Evolutionary conservation across 768 basidiomycete species (phyloP), one percentile per base, ranked within the genome.

Genomic region (Tylopilus sp.): DNA sequence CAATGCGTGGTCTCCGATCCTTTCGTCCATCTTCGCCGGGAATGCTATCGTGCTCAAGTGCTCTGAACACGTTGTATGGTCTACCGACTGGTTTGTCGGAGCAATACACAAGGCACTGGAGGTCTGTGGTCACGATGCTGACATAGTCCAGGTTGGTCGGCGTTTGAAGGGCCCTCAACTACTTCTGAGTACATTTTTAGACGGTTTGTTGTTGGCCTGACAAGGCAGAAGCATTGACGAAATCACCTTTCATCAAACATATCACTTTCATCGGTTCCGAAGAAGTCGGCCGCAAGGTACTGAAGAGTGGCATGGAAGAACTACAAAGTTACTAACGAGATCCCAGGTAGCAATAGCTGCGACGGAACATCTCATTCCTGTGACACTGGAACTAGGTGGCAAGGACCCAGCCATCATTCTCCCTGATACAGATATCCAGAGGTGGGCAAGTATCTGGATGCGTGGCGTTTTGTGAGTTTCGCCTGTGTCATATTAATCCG

Each of bases 241-340:
- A 73, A 67, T 85, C 87, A 1, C 82, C 88, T 0, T 62, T 78
- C 23, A 86, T 99, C 55, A 90, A 88, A 62, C 97, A 99, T 62
- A 95, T 98, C 56, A 97, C 93, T 2, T 95, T 95, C 65, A 93
- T 95, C 64, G 88, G 91, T 22, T 91, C 88, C 5, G 88, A 89
- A 60, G 72, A 73, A 44, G 80, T 91, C 42, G 91, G 91, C 26
- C 83, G 85, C 42, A 82, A 84, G 75, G 88, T 86, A 36, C 40
- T 30, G 36, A 60, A 12, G 59, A 68, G 28, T 69, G 21, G 6
- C 2, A 13, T 31, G 22, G n/a, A 48, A 8, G 36, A 36, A 17
- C 18, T 18, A 9, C n/a, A 23, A 18, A 6, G 22, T 45, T 23
- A 22, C 31, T 50, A 25, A 63, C 11, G n/a, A 17, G 4, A 36